Conservation (phyloP, 78 protist genomes). For the Thecamonas trahens region DNA sequence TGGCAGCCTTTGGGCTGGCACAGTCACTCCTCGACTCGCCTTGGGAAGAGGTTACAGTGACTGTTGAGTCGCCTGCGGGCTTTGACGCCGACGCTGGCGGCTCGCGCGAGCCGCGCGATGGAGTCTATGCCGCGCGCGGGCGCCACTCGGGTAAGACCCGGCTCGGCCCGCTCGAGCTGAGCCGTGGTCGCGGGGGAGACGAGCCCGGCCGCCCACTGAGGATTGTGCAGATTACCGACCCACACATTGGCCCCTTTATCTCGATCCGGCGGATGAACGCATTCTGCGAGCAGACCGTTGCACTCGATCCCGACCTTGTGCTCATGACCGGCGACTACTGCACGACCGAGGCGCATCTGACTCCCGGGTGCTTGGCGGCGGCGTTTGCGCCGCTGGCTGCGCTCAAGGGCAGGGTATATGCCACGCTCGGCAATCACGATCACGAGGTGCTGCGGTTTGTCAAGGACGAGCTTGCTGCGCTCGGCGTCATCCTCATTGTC, state of each 20-base stretch:
- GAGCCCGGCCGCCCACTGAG: conserved; percentile 39
- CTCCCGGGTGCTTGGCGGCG: conserved; percentile 11
- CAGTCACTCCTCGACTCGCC: no score
- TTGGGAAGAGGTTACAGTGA: no score
- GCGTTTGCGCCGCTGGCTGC: conserved; percentile 41
- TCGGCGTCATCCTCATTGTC: conserved; percentile 16
- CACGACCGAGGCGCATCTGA: conserved; percentile 31
- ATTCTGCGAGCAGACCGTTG: conserved; percentile 49
- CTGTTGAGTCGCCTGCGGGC: no score
- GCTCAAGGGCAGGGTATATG: conserved; percentile 41
- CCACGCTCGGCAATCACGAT: conserved; percentile 54
- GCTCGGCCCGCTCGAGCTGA: no score
- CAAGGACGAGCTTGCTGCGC: conserved; percentile 8
- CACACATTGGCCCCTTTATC: conserved; percentile 63
- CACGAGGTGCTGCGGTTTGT: no score
- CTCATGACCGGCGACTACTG: conserved; percentile 56
- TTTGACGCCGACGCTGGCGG: no score
- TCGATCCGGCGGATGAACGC: conserved; percentile 35
- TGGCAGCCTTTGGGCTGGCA: no score
- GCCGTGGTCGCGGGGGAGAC: conserved; percentile 11
- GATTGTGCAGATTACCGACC: conserved; percentile 57
- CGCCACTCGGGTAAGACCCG: no score
- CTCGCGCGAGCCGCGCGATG: no score
- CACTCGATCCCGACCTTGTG: conserved; percentile 54
- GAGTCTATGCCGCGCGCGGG: no score